phyloP scores from a whole-genome alignment of 2,329 filamentous ascomycete species.

The Magnaporthiopsis poae region DNA sequence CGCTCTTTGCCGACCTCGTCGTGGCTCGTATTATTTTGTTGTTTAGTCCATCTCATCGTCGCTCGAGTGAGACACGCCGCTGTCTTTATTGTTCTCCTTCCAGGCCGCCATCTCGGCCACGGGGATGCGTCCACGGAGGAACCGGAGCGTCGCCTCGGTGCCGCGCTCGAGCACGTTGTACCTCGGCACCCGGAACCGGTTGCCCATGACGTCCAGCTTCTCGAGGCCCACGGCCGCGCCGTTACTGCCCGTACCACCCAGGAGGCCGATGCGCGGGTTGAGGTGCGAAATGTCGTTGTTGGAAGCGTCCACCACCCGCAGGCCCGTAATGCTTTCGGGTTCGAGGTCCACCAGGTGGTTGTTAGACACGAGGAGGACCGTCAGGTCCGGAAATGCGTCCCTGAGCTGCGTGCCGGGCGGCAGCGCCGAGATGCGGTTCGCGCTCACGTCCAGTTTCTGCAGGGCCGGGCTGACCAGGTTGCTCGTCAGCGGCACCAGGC shows the following conservation, averaged over 20 bases:
- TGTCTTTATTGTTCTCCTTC: slow-evolving; percentile 26
- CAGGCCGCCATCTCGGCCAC: slow-evolving; percentile 48
- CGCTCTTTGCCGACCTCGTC: too few relatives aligned
- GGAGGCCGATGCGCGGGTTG: slow-evolving; percentile 68
- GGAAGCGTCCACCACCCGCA: slow-evolving; percentile 66
- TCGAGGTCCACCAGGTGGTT: slow-evolving; percentile 68
- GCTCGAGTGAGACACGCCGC: neutral
- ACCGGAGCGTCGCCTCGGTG: slow-evolving; percentile 72
- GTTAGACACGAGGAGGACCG: slow-evolving; percentile 63
- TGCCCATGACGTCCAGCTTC: slow-evolving; percentile 69
- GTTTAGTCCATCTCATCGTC: neutral
- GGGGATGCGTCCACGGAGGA: slow-evolving; percentile 69
- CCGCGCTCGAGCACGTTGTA: slow-evolving; percentile 78
- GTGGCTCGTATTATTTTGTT: neutral
- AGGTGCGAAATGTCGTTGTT: slow-evolving; percentile 80
- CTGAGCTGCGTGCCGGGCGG: slow-evolving; percentile 46
- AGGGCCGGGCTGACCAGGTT: slow-evolving; percentile 65
- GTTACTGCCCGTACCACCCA: slow-evolving; percentile 66
- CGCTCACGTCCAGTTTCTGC: slow-evolving; percentile 67
- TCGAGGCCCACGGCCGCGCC: slow-evolving; percentile 51
- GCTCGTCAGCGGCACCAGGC: slow-evolving; percentile 54
- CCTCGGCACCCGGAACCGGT: slow-evolving; percentile 77
- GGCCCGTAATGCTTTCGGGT: slow-evolving; percentile 61
- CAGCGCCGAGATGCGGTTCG: slow-evolving; percentile 68
- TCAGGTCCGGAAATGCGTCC: slow-evolving; percentile 58